Conservation (phyloP, 2,329 filamentous ascomycete species). For the Aspergillus candidus region DNA sequence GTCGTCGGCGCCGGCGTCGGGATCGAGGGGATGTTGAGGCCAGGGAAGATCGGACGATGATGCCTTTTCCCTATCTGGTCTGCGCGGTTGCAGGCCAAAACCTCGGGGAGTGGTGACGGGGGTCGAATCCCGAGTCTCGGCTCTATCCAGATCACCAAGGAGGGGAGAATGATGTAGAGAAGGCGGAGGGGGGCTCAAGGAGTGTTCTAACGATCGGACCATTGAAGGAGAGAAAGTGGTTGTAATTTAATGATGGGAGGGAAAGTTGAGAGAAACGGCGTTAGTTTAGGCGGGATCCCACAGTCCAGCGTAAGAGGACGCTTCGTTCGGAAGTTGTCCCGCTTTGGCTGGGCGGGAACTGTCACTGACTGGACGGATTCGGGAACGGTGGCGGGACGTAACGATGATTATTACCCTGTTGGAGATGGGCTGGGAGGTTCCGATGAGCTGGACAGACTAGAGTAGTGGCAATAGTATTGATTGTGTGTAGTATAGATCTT, state of each 20-base stretch:
- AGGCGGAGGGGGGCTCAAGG: conserved; percentile 39
- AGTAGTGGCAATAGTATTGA: conserved; percentile 1
- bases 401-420: not conserved
- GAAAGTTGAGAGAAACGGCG: no score
- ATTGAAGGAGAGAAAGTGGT: conserved; percentile 37
- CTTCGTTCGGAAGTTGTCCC: conserved; percentile 29
- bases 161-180: conserved; percentile 47
- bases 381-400: conserved; percentile 25
- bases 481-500: no score
- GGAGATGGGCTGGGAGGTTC: no score
- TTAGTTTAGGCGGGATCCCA: conserved; percentile 25
- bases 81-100: conserved; percentile 39
- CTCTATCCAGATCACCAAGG: conserved; percentile 42
- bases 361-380: conserved; percentile 20
- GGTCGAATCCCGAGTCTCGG: conserved; percentile 46
- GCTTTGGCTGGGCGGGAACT: conserved; percentile 24
- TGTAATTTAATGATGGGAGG: conserved; percentile 4
- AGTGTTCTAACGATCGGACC: conserved; percentile 47
- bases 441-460: not conserved
- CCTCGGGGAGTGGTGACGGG: conserved; percentile 46
- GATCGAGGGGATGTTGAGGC: conserved; percentile 36
- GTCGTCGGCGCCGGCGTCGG: conserved; percentile 16
- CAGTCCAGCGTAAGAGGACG: not conserved
- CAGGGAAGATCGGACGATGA: conserved; percentile 37
- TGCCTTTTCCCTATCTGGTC: conserved; percentile 39